These are phyloP conservation scores for Wickerhamiella slavikovae DNA, from an alignment of 805 yeast species.

Conservation along the genomic window DNA sequence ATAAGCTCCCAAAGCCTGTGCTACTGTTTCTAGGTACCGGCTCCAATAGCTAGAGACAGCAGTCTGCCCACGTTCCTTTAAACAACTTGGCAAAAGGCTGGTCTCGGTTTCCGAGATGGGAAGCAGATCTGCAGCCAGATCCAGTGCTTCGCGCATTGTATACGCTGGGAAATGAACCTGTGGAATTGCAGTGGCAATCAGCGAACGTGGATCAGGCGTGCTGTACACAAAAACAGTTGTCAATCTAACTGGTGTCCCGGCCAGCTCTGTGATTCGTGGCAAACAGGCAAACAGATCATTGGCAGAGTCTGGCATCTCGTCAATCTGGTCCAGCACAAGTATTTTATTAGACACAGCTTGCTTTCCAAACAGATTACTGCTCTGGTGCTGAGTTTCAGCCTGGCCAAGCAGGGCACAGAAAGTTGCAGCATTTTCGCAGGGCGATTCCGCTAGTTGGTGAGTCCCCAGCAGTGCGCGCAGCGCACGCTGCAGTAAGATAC, in stretches of 20 bases:
- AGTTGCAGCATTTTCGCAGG: conserved; percentile 24
- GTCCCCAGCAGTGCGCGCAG: conserved; percentile 20
- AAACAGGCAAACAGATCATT: conserved; percentile 23
- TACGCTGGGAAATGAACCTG: conserved; percentile 25
- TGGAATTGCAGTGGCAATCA: conserved; percentile 24
- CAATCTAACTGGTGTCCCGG: conserved; percentile 20
- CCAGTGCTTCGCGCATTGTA: conserved; percentile 19
- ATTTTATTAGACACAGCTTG: no score
- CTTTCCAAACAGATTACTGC: conserved; percentile 27
- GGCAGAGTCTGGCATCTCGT: conserved; percentile 25
- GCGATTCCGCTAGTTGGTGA: conserved; percentile 8
- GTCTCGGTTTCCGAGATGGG: not conserved
- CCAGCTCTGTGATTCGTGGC: conserved; percentile 22
- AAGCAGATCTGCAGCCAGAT: conserved; percentile 14
- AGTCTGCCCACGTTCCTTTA: no score
- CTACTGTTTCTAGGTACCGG: conserved; percentile 24
- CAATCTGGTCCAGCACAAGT: conserved; percentile 32
- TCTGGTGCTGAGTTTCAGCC: conserved; percentile 17
- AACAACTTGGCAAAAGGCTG: no score
- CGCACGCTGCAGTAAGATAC: conserved; percentile 28
- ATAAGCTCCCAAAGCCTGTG: conserved; percentile 24
- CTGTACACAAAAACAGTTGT: conserved; percentile 24
- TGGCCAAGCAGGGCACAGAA: conserved; percentile 22
- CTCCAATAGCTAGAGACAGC: conserved; percentile 18
- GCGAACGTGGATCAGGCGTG: conserved; percentile 24